Percentiles rank a stretch among this genome's conserved stretches.
Conservation (phyloP, 441 rosid genomes). For the Erysimum pusillum region DNA sequence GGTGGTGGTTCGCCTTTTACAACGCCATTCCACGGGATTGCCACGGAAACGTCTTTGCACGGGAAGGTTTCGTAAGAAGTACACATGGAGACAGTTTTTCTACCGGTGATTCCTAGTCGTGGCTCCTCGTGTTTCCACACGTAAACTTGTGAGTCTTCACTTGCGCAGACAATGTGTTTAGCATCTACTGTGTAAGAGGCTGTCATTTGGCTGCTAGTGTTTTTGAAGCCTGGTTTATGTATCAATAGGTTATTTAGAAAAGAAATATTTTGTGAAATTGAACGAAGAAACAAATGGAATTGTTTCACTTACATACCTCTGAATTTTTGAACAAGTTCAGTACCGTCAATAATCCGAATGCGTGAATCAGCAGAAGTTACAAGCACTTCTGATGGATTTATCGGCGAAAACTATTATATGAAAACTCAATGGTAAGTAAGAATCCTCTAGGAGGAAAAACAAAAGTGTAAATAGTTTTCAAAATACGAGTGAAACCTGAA, state of each 20-base stretch:
- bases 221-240: slow-evolving; percentile 69
- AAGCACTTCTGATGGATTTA: slow-evolving; percentile 79
- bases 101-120: slow-evolving; percentile 52
- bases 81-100: slow-evolving; percentile 50
- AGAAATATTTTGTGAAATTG: neutral
- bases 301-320: slow-evolving; percentile 55
- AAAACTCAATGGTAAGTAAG: slow-evolving; percentile 28
- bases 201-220: slow-evolving; percentile 83
- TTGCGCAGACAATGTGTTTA: slow-evolving; percentile 72
- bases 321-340: slow-evolving; percentile 71
- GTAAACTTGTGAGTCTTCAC: slow-evolving; percentile 91
- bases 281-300: neutral
- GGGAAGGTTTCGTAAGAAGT: slow-evolving; percentile 70
- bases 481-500: slow-evolving; percentile 64
- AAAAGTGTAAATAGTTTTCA: neutral
- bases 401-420: slow-evolving; percentile 72
- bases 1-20: slow-evolving; percentile 78
- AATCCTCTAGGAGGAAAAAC: neutral
- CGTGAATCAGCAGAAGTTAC: slow-evolving; percentile 92
- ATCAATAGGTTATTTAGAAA: neutral
- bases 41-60: slow-evolving; percentile 85
- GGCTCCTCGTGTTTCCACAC: slow-evolving; percentile 76
- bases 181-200: slow-evolving; percentile 82
- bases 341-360: slow-evolving; percentile 73
- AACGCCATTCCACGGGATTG: slow-evolving; percentile 83